Conservation (phyloP, 1,139 yeast species). For the Blastobotrys indianensis region DNA sequence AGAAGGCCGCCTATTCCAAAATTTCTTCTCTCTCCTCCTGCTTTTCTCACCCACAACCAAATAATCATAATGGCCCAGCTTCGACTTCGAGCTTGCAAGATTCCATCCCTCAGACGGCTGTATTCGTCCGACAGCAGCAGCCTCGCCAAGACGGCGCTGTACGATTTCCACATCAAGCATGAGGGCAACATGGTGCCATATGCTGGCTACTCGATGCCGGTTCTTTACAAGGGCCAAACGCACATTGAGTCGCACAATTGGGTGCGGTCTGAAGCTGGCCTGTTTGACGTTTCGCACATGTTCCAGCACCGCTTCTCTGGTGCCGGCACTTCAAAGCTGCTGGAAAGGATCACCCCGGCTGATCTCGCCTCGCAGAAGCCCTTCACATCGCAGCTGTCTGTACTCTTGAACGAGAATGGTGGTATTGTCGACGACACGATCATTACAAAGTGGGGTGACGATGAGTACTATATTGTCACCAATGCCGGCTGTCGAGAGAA, state of each 20-base stretch:
- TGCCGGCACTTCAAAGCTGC: conserved; percentile 55
- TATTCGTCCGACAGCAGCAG: conserved; percentile 18
- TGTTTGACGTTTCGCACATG: conserved; percentile 97
- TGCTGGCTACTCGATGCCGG: conserved; percentile 95
- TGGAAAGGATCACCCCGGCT: conserved; percentile 80
- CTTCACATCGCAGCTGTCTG: conserved; percentile 68
- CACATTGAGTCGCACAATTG: conserved; percentile 92
- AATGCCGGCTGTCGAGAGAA: conserved; percentile 92
- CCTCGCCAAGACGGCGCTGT: conserved; percentile 65
- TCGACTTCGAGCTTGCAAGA: conserved; percentile 5
- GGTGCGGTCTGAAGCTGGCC: conserved; percentile 83
- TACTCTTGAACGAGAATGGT: conserved; percentile 64
- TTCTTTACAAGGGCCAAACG: conserved; percentile 70
- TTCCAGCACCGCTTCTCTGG: conserved; percentile 79
- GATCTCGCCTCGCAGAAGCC: conserved; percentile 55
- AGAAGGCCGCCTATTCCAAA: conserved; percentile 3
- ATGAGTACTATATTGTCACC: conserved; percentile 83
- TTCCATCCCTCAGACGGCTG: conserved; percentile 12
- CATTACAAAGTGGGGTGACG: conserved; percentile 76
- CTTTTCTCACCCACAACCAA: neutral
- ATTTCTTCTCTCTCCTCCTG: neutral
- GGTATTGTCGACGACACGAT: conserved; percentile 88
- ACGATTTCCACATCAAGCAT: conserved; percentile 67
- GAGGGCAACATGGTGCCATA: conserved; percentile 93
- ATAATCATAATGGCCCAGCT: conserved; percentile 7